phyloP scores from a whole-genome alignment of 352 stramenopile species.

The Globisporangium takayamanum region DNA sequence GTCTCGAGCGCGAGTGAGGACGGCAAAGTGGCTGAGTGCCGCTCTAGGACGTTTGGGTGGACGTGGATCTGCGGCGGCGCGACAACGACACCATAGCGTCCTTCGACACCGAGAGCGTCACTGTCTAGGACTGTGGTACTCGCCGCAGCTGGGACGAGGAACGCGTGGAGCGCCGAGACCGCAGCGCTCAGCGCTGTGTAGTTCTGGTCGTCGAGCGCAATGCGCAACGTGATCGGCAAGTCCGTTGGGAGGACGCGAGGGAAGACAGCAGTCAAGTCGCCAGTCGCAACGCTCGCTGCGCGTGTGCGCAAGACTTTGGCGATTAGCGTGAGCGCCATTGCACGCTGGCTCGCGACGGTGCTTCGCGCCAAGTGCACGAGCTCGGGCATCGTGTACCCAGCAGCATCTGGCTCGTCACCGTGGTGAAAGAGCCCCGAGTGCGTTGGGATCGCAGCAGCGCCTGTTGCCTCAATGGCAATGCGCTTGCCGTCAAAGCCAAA shows the following conservation, averaged over 20 bases:
- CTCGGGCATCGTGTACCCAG: conserved; percentile 71
- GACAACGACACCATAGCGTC: conserved; percentile 23
- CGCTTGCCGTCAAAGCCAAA: conserved; percentile 61
- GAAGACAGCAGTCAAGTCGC: neutral
- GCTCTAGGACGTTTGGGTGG: conserved; percentile 23
- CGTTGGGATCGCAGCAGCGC: conserved; percentile 14
- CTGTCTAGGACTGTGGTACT: neutral
- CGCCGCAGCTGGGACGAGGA: conserved; percentile 26
- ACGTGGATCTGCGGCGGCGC: conserved; percentile 26
- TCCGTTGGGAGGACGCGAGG: conserved; percentile 36
- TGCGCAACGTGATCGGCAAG: conserved; percentile 42
- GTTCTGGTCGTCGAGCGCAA: conserved; percentile 60
- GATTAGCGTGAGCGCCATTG: conserved; percentile 56
- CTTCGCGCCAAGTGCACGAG: conserved; percentile 66
- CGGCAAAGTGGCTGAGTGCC: neutral
- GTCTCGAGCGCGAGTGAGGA: conserved; percentile 3
- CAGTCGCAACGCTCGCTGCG: conserved; percentile 22
- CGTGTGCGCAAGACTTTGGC: conserved; percentile 53
- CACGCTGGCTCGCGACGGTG: conserved; percentile 61
- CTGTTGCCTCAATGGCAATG: conserved; percentile 11
- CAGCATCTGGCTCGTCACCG: conserved; percentile 57
- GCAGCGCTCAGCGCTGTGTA: conserved; percentile 43
- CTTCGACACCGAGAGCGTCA: conserved; percentile 13
- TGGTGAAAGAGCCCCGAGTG: conserved; percentile 80
- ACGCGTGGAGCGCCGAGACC: conserved; percentile 45